Base-by-base conservation (phyloP, 1,139 yeast genomes). In the Kurtzmaniella quercitrusa region DNA sequence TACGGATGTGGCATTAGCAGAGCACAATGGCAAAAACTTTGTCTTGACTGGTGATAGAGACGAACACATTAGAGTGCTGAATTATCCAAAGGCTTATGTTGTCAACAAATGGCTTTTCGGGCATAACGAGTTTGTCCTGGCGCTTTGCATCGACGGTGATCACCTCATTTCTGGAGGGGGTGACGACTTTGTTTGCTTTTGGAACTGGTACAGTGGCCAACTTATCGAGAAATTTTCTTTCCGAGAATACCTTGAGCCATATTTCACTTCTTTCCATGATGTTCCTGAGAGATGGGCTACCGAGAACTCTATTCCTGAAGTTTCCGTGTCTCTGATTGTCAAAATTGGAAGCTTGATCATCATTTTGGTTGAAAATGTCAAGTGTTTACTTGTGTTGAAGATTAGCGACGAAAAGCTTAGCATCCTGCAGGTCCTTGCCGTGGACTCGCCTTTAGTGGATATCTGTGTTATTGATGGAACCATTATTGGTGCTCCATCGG, bases 31-130 rank as follows among this genome's bases (percentile, higher is more conserved):
- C 18, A 70, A 76, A 45, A 74, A 78, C 50, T 86, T 66, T 49
- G 62, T 91, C 18, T 71, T 93, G 46, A 84, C 95, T 2, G 83
- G 93, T 34, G 99, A 94, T 62, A 78, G 98, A 64, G 99, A 94
- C 61, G 99, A 94, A 62, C 99, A 94, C 60, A 86, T 94, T 49
- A 76, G 95, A 55, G 76, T 94, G n/a, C 80, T 96, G 3, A 76
- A 81, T 50, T 89, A 76, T 53, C 98, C 98, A 1, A 75, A 84
- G 49, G 71, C 93, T 3, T 87, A 70, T 54, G 80, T 89, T 18
- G 82, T 93, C 38, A 86, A 88, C 50, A 78, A 82, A 52, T 89
- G 88, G 82, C 68, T 91, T 45, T 88, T 88, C 60, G 98, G 96
- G 3, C 98, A 93, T 60, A 71, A 71, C 38, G 88, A 89, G 60